A percentile compares a stretch with the other conserved stretches of the same genome.
phyloP scores from a whole-genome alignment of 2,329 filamentous ascomycete species.

The Myriosclerotinia scirpicola region DNA sequence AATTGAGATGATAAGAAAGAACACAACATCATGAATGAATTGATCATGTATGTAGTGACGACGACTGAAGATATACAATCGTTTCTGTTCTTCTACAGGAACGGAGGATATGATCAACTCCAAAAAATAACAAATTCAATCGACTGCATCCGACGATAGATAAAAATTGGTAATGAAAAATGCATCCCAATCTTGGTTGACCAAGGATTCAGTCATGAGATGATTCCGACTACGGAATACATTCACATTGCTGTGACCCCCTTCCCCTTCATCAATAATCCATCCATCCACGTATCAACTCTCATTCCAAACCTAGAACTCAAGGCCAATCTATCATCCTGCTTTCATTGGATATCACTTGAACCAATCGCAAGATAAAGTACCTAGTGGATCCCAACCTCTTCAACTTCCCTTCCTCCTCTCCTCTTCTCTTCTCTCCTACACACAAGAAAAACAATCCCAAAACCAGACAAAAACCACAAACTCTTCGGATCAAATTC shows the following conservation, averaged over 20 bases:
- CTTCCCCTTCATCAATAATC: not conserved
- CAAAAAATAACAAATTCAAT: not conserved
- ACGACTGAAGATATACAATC: not conserved
- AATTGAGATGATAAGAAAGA: not conserved
- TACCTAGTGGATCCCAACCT: conserved; percentile 5
- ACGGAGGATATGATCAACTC: conserved; percentile 2
- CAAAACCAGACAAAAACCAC: conserved; percentile 17
- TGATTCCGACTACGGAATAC: conserved; percentile 18
- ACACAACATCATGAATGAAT: not conserved
- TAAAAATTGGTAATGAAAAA: conserved; percentile 16
- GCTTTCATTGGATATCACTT: conserved; percentile 18
- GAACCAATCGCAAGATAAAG: conserved; percentile 1
- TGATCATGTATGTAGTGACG: not conserved
- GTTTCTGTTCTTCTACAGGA: no score
- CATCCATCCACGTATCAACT: not conserved
- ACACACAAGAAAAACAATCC: not conserved
- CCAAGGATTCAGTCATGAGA: conserved; percentile 13
- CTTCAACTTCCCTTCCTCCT: not conserved
- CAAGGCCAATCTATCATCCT: conserved; percentile 4
- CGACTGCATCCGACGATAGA: conserved; percentile 3
- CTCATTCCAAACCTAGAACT: not conserved
- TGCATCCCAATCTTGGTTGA: not conserved
- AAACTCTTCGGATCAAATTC: conserved; percentile 15
- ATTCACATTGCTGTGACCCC: conserved; percentile 1
- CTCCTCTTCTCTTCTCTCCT: not conserved